A percentile compares a stretch with the other conserved stretches of the same genome.
These are phyloP conservation scores for Ophiocordyceps robertsii DNA, from an alignment of 2,329 filamentous ascomycete genomes.

Conservation along the genomic window DNA sequence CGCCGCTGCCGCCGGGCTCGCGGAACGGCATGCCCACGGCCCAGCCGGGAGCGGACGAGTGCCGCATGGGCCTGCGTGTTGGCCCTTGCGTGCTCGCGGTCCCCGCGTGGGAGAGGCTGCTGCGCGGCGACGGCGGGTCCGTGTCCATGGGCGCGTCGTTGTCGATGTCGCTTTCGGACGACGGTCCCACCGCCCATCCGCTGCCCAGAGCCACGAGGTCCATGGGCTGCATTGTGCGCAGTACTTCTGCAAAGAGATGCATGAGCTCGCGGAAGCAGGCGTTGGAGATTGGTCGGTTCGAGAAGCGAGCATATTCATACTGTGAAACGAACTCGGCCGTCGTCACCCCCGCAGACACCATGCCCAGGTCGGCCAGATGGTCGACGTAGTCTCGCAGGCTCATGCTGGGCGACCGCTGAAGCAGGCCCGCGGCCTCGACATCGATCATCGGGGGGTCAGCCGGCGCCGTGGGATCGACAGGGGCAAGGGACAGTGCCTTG, in stretches of 20 bases:
- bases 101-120: slow-evolving; percentile 13
- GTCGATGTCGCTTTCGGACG: slow-evolving; percentile 28
- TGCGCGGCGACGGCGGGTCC: slow-evolving; percentile 25
- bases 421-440: slow-evolving; percentile 51
- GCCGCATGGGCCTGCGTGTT: slow-evolving; percentile 15
- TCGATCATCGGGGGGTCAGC: slow-evolving; percentile 39
- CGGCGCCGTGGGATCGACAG: slow-evolving; percentile 30
- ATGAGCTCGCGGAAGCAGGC: slow-evolving; percentile 64
- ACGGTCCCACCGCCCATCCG: slow-evolving; percentile 8
- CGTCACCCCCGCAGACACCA: slow-evolving; percentile 32
- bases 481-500: slow-evolving; percentile 77
- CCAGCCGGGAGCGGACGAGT: slow-evolving; percentile 29
- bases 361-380: slow-evolving; percentile 53
- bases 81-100: slow-evolving; percentile 19
- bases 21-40: slow-evolving; percentile 22
- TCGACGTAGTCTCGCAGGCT: slow-evolving; percentile 67
- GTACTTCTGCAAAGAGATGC: slow-evolving; percentile 68
- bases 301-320: slow-evolving; percentile 83
- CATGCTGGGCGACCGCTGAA: slow-evolving; percentile 60
- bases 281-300: slow-evolving; percentile 53
- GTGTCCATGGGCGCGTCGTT: slow-evolving; percentile 30
- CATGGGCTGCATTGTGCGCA: slow-evolving; percentile 60
- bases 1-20: slow-evolving; percentile 16
- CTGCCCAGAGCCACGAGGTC: slow-evolving; percentile 36
- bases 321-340: slow-evolving; percentile 53